Base-by-base conservation (phyloP, 2,329 filamentous ascomycete species). In the Ceratocystis papillata region DNA sequence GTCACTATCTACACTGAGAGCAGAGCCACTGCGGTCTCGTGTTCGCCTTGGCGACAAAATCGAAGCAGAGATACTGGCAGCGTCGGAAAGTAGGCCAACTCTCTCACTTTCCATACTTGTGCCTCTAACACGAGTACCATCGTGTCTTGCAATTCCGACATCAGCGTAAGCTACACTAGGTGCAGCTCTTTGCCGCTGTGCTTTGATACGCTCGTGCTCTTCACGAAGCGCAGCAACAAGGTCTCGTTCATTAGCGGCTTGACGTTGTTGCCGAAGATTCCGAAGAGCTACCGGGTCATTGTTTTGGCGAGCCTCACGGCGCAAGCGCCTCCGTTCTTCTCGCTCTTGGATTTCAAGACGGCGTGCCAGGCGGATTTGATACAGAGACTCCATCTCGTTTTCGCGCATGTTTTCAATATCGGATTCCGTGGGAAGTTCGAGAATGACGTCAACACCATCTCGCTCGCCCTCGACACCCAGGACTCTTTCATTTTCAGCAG, bases 321-420 rank as follows among this genome's bases (percentile, higher is more conserved):
- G 81, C 67, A 85, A 79, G 60, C 83, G 80, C 63, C 89, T 81
- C n/a, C 89, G 80, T 69, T 88, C 86, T 70, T 95, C 89, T 4
- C 90, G 85, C 69, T 94, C 90, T 3, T 84, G 83, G 48, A 87
- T 80, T 73, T 95, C 88, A 66, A 83, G 80, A 63, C 92, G 84
- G 65, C 94, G 83, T 20, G 89, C 85, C 12, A 89, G 73, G 12
- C 94, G 87, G 67, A 97, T 93, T 74, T 96, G 90, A 74, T 96
- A 97, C 50, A 97, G 76, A 0, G 89, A 84, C 69, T 94, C 89
- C 94, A 97, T 97, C 74, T 96, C 90, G 33, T 90, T 84, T 69
- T 97, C 91, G 12, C 94, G 83, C 64, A 90, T 78, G 1, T 77
- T 76, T 73, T 96, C 90, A 70, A 95, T 85, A 65, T 91, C 88